phyloP scores from a whole-genome alignment of 768 basidiomycete genomes.

The Mycena polygramma region DNA sequence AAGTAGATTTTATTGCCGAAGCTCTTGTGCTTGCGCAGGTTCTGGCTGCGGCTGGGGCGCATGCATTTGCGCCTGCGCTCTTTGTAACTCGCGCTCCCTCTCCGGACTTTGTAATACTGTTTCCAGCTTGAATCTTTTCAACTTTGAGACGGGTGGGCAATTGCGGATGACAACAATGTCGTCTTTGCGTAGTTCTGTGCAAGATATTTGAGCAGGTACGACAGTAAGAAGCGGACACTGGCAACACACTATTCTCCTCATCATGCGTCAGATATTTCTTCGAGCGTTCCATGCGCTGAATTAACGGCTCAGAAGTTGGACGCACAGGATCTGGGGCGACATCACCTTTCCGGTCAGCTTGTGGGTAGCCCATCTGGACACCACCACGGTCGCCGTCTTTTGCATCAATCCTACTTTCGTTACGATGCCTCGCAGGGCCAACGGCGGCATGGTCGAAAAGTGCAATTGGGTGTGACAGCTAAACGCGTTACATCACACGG shows the following conservation, averaged over 20 bases:
- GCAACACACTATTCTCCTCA: slow-evolving; percentile 71
- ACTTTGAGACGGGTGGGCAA: slow-evolving; percentile 83
- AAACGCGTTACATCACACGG: neutral
- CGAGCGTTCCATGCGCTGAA: slow-evolving; percentile 77
- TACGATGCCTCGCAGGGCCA: slow-evolving; percentile 80
- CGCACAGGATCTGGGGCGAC: slow-evolving; percentile 11
- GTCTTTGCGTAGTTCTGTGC: slow-evolving; percentile 70
- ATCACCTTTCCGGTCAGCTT: slow-evolving; percentile 82
- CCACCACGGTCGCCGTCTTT: slow-evolving; percentile 88
- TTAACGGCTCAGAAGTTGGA: slow-evolving; percentile 24
- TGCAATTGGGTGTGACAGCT: slow-evolving; percentile 4
- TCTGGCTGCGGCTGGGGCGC: slow-evolving; percentile 14
- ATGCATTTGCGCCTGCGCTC: slow-evolving; percentile 19
- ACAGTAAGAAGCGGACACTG: neutral
- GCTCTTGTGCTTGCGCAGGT: too few species aligned
- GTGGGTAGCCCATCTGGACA: slow-evolving; percentile 81
- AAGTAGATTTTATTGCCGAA: slow-evolving; percentile 11
- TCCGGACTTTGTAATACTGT: slow-evolving; percentile 77
- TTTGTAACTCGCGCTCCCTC: slow-evolving; percentile 62
- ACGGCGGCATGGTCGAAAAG: slow-evolving; percentile 73
- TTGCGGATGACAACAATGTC: slow-evolving; percentile 85
- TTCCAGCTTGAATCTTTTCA: slow-evolving; percentile 82
- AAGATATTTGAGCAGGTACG: slow-evolving; percentile 26
- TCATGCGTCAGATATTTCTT: slow-evolving; percentile 88
- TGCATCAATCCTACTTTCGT: slow-evolving; percentile 87